phyloP scores from a whole-genome alignment of 2,329 filamentous ascomycete genomes.

The Kalaharituber pfeilii region DNA sequence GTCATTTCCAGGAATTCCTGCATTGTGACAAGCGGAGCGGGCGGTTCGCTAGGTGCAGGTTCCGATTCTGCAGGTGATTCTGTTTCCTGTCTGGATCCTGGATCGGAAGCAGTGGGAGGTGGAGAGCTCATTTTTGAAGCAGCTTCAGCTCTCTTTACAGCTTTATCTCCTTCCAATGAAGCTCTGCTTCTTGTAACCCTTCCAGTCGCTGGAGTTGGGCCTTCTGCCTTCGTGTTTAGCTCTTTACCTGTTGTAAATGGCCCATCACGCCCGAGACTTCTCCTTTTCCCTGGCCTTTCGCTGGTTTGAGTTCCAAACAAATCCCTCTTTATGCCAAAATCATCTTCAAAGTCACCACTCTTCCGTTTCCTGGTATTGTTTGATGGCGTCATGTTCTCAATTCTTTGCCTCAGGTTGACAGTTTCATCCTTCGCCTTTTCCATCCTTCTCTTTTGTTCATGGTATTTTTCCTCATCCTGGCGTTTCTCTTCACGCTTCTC shows the following conservation, averaged over 20 bases:
- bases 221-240: not conserved
- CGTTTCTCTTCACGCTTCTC: slow-evolving; percentile 14
- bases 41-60: no score
- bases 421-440: slow-evolving; percentile 41
- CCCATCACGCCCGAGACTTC: not conserved
- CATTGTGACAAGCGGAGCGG: slow-evolving; percentile 47
- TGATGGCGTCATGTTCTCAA: slow-evolving; percentile 59
- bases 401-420: slow-evolving; percentile 55
- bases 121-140: not conserved
- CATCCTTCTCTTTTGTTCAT: slow-evolving; percentile 42
- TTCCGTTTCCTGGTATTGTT: slow-evolving; percentile 31
- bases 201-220: not conserved
- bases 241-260: not conserved
- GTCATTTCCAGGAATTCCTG: slow-evolving; percentile 92
- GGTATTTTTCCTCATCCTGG: slow-evolving; percentile 34
- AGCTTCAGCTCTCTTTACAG: not conserved
- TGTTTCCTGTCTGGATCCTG: slow-evolving; percentile 30
- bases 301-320: not conserved
- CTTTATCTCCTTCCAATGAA: not conserved
- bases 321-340: not conserved
- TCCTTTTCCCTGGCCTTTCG: not conserved
- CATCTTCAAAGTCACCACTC: slow-evolving; percentile 24
- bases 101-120: slow-evolving; percentile 1
- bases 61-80: slow-evolving; percentile 31
- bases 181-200: not conserved